Conservation (phyloP, 441 rosid species). For the Gossypium davidsonii region DNA sequence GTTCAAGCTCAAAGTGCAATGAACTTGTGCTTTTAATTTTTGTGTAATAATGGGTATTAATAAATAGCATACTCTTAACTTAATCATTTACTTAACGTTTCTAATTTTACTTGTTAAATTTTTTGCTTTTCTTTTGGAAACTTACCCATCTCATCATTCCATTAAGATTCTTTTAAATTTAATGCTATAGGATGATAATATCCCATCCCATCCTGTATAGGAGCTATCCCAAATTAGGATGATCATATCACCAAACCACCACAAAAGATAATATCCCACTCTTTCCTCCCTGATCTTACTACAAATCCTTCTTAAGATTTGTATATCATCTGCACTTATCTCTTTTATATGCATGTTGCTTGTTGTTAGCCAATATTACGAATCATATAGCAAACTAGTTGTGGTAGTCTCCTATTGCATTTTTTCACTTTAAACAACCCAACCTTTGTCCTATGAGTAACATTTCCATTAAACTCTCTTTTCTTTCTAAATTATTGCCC, state of each 20-base stretch:
- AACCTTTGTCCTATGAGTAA: not conserved
- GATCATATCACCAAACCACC: not conserved
- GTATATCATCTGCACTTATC: not conserved
- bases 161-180: not conserved
- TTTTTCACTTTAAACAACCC: not conserved
- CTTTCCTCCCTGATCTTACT: not conserved
- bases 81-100: not conserved
- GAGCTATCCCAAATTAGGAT: not conserved
- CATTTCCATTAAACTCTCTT: not conserved
- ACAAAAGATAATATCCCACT: not conserved
- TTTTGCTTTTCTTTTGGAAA: conserved; percentile 6
- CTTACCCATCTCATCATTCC: not conserved
- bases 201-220: too few species aligned
- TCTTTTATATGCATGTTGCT: not conserved
- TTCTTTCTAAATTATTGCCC: not conserved
- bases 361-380: not conserved
- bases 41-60: not conserved
- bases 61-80: not conserved
- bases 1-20: not conserved
- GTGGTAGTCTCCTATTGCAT: not conserved
- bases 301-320: not conserved
- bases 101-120: not conserved
- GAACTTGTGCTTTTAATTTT: not conserved
- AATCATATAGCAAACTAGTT: not conserved
- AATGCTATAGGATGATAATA: not conserved